Evolutionary conservation across 2,329 filamentous ascomycete species (phyloP).

Genomic region (Colletotrichum agaves): DNA sequence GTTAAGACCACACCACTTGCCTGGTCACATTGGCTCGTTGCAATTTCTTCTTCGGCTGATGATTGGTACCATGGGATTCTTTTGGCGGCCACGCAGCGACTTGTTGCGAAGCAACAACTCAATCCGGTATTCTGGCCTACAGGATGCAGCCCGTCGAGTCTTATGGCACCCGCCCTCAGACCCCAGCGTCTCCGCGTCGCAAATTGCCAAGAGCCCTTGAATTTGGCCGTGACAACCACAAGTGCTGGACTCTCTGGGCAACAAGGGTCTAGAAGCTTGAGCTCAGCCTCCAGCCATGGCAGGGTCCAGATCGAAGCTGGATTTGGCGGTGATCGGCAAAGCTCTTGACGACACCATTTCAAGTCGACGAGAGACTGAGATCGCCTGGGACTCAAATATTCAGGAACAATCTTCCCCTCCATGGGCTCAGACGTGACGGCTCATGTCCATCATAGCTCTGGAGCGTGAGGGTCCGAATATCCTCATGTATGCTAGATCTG

Average conservation of each 20-base stretch:
- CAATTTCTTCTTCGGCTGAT: background rate
- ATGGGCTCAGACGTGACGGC: background rate
- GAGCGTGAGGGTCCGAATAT: constrained; percentile 22
- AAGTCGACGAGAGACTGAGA: background rate
- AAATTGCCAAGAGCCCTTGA: constrained; percentile 22
- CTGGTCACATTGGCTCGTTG: constrained; percentile 29
- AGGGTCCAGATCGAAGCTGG: constrained; percentile 1
- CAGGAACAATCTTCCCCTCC: no score
- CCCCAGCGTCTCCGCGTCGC: background rate
- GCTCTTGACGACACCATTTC: background rate
- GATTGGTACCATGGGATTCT: constrained; percentile 7
- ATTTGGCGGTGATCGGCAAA: constrained; percentile 9
- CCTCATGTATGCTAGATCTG: constrained; percentile 12
- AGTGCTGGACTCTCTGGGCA: constrained; percentile 22
- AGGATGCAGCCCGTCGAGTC: background rate
- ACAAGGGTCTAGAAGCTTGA: constrained; percentile 30
- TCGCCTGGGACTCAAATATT: background rate
- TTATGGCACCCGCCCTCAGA: background rate
- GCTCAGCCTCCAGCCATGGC: constrained; percentile 31
- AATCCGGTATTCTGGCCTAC: background rate
- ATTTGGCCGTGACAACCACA: constrained; percentile 31
- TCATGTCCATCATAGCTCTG: constrained; percentile 2
- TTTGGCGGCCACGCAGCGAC: background rate
- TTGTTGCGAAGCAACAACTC: constrained; percentile 19
- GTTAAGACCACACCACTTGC: constrained; percentile 25